Base-by-base conservation (phyloP, 108 stramenopile species). In the Pseudonitzschia multiseries region DNA sequence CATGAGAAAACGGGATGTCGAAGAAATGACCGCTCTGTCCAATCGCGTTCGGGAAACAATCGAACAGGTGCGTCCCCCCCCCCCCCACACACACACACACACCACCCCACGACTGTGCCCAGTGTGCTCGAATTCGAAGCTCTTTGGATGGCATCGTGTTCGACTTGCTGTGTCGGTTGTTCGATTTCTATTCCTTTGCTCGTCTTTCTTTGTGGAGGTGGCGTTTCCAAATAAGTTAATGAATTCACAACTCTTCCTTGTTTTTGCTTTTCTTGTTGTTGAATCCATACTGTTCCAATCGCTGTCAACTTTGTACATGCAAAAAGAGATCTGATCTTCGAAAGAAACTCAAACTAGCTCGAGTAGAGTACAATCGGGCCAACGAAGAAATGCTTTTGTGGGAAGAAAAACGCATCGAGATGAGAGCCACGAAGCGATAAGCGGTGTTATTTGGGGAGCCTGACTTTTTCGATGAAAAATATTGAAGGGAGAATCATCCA, bases 371-470 rank as follows among this genome's bases (percentile, higher is more conserved):
- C 29, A 48, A 44, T 29, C 22, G 43, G 26, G 66, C 66, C 28
- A 67, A 67, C 28, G 66, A 67, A 50, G 66, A 67, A 13, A 28
- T 67, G 66, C 66, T 67, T 0, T 14, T 8, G 21, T 67, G 66
- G 66, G 66, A 67, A 24, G 66, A 24, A 27, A 67, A 67, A 67
- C 44, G 44, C 28, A 48, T 67, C 44, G 26, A 67, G 40, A 18
- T 36, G 15, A n/a, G 33, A 18, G 18, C 46, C 8, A 48, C 4
- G 46, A 48, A 48, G 2, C 46, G 17, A 14, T 48, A 14, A 48
- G 13, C 4, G 46, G 46, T 48, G 13, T 18, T 18, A 14, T 18
- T 18, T 14, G 17, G 46, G 46, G 14, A 18, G 12, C 46, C 46
- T 14, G 2, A 6, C 36, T 36, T 36, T 2, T 5, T 6, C 36